Conservation (phyloP, 192 early-diverging fungal genomes). For the Haplosporangium gracile region DNA sequence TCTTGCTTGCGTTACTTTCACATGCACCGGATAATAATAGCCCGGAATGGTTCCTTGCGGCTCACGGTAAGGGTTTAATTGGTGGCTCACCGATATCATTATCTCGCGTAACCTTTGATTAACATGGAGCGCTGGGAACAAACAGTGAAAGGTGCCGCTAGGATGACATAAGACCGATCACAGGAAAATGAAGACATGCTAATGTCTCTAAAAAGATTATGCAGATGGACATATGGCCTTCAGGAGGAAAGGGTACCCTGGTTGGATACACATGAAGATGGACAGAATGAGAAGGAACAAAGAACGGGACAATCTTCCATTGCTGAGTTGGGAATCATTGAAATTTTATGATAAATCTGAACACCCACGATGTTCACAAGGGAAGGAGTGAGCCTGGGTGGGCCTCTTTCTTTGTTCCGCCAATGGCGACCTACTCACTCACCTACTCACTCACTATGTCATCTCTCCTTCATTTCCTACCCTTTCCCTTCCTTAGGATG, state of each 20-base stretch:
- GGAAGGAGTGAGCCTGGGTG: too few species aligned
- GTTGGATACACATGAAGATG: not conserved
- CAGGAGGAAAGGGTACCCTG: not conserved
- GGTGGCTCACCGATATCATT: not conserved
- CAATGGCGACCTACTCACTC: too few species aligned
- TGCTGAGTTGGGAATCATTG: not conserved
- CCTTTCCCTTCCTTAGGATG: constrained; percentile 24
- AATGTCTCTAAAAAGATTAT: not conserved
- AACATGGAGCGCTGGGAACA: not conserved
- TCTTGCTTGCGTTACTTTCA: not conserved
- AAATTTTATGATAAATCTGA: not conserved
- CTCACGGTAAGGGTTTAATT: constrained; percentile 39
- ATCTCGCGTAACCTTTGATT: not conserved
- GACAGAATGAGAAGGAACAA: not conserved
- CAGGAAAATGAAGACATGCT: not conserved
- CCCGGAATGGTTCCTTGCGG: constrained; percentile 49
- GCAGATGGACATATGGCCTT: not conserved
- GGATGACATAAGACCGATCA: not conserved
- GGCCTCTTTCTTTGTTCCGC: not conserved
- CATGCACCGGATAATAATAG: constrained; percentile 48
- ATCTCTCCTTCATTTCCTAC: not conserved
- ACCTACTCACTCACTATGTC: not conserved
- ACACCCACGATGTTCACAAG: not conserved
- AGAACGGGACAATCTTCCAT: not conserved
- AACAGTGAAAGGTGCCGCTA: not conserved